Base-by-base conservation (phyloP, 2,329 filamentous ascomycete genomes). In the Fusarium nematophilum region DNA sequence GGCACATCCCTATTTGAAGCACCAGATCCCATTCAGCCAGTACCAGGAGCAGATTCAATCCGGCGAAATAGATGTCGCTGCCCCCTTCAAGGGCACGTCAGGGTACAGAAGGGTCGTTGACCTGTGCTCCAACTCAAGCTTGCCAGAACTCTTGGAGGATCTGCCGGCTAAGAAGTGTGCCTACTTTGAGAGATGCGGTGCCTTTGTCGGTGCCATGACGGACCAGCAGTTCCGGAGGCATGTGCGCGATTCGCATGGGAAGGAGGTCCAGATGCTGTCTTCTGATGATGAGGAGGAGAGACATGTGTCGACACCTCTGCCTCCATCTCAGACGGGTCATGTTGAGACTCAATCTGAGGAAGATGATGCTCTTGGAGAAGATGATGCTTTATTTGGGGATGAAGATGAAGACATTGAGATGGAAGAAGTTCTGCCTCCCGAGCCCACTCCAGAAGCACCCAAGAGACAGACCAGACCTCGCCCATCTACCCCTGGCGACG, bases 131-230 rank as follows among this genome's bases (percentile, higher is more conserved):
- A n/a, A 6, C 9, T 9, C 33, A 36, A 36, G 15, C 17, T 3
- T 36, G 5, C 33, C 13, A n/a, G n/a, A n/a, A n/a, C n/a, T n/a
- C n/a, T n/a, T n/a, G n/a, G n/a, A n/a, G n/a, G n/a, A n/a, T n/a
- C n/a, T n/a, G 47, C 21, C 29, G 6, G 18, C 18, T 4, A 45
- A 14, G 15, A 49, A 46, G 31, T 68, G 66, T 6, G 15, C 44
- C 1, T 55, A 54, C 18, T 68, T 64, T 29, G 42, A 55, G 0
- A 33, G 48, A 3, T 68, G 66, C 1, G 66, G 64, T 9, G 30
- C 34, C 1, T 9, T 40, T 5, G 26, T 59, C 3, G 40, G 39
- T 1, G 25, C 25, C 1, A 64, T 68, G 66, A 33, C 47, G 2
- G 8, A 47, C 0, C 11, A 36, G 10, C 56, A 68, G 30, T 48